Base-by-base conservation (phyloP, 169 alveolate species). In the Eimeria falciformis region DNA sequence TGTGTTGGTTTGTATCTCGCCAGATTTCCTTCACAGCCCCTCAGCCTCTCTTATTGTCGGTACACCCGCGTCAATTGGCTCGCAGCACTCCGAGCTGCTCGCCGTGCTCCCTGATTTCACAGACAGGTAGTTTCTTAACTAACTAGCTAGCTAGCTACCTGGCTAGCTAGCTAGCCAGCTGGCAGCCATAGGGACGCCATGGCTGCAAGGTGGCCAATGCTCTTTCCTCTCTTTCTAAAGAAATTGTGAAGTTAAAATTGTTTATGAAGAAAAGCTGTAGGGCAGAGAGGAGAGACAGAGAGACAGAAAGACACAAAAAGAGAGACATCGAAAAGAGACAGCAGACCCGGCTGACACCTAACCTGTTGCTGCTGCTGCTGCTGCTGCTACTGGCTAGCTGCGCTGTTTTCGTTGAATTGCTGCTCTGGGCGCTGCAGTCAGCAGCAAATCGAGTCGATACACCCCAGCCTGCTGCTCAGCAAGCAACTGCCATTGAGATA, bases 41-140 rank as follows among this genome's bases (percentile, higher is more conserved):
- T 73, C 84, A 9, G 84, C 84, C 6, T 27, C 84, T 0, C 84
- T 73, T 7, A 73, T 73, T 45, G 84, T 73, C 7, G 84, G 84
- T 40, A 73, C 43, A 33, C 84, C 84, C 5, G 65, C 84, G 37
- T 9, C 37, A 11, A 73, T 73, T 43, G 84, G 84, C 29, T 73
- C 84, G 65, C 84, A 73, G 40, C 84, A 73, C 18, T 73, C 84
- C 37, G 53, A 73, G 84, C 84, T 73, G 37, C 37, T 73, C 43
- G 84, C 84, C 40, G 84, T 73, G 43, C 84, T 73, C 0, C 84
- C 84, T 11, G 84, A 73, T 62, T 73, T 73, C 65, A 40, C 84
- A 2, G 84, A 73, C 65, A 43, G 65, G 7, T 58, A 58, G 27
- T n/a, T 62, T 14, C 14, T 29, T 3, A 62, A 29, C 29, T 14